Evolutionary conservation across 2,329 filamentous ascomycete species (phyloP), one percentile per base, ranked within the genome.

Genomic region (Cordyceps sp.): DNA sequence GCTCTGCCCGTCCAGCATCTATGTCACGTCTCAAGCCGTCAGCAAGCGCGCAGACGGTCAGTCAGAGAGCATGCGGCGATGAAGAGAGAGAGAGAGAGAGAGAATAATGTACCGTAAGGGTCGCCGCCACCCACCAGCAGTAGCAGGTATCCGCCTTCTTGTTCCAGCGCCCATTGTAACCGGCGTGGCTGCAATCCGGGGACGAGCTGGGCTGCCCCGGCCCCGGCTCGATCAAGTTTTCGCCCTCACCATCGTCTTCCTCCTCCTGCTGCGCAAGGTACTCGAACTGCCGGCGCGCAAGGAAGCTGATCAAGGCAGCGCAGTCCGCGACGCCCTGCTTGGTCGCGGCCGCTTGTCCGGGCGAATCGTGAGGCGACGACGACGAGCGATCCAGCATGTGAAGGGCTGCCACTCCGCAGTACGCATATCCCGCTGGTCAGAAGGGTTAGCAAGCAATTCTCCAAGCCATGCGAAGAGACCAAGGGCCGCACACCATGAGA

Each of bases 111-210:
- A 66, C 60, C 32, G 48, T 44, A 1, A 72, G 48, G 2, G 84
- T 73, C 2, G 73, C 84, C 4, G 68, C 66, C 1, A 82, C 83
- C 90, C 90, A 98, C 64, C 88, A 98, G 16, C 74, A 78, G 53
- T 98, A 98, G 57, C 90, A 98, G 1, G 90, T 96, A 55, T 98
- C 90, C 9, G 82, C 80, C 30, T 77, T 67, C 54, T 98, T 98
- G 59, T 93, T 94, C 49, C 73, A 75, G 31, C 90, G 74, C 18
- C 90, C 90, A 46, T 92, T 93, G 57, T 92, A 85, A 9, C 86
- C 90, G 2, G 83, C 67, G 45, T 66, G 69, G 9, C 58, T 53
- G 15, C 39, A 47, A 4, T 29, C 37, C 4, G 53, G 46, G 10
- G 50, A 45, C 1, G 57, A 36, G 4, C 44, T 45, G 16, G 61